Conservation (phyloP, 495 filamentous ascomycete genomes). For the Lepidopterella palustris region DNA sequence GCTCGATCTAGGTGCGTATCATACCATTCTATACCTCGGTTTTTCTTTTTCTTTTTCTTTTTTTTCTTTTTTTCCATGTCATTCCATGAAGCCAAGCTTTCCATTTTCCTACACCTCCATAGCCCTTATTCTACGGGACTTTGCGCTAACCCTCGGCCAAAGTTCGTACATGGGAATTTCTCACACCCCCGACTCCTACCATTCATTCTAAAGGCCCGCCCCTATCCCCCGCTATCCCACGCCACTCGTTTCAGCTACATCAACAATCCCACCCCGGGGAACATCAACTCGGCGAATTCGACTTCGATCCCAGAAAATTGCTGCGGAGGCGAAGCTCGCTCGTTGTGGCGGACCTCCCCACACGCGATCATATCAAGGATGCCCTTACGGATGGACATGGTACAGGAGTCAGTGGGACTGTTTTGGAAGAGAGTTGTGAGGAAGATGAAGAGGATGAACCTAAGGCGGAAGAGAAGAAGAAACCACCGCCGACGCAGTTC, state of each 20-base stretch:
- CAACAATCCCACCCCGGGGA: conserved; percentile 6
- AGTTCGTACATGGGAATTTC: conserved; percentile 37
- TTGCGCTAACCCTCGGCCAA: not conserved
- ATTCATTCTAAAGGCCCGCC: conserved; percentile 41
- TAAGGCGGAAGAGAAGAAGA: conserved; percentile 36
- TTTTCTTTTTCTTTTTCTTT: not conserved
- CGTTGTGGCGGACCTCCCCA: conserved; percentile 74
- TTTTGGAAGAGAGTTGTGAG: conserved; percentile 25
- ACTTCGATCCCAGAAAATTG: conserved; percentile 57
- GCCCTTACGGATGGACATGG: not conserved
- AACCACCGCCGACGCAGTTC: conserved; percentile 72
- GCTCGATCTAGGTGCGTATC: conserved; percentile 53
- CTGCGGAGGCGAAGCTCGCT: conserved; percentile 67
- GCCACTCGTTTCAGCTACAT: conserved; percentile 13
- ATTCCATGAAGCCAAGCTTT: not conserved
- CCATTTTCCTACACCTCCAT: not conserved
- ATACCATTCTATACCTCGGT: not conserved
- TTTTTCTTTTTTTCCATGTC: not conserved
- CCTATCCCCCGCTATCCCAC: conserved; percentile 18
- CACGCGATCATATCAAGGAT: conserved; percentile 14
- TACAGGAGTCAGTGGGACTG: conserved; percentile 5
- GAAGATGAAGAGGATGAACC: conserved; percentile 17
- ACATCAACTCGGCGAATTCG: conserved; percentile 26
- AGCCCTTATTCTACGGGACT: not conserved
- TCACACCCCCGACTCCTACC: conserved; percentile 43